Evolutionary conservation across 768 basidiomycete species (phyloP), one percentile per base, ranked within the genome.

Genomic region (Polyporus arcularius): DNA sequence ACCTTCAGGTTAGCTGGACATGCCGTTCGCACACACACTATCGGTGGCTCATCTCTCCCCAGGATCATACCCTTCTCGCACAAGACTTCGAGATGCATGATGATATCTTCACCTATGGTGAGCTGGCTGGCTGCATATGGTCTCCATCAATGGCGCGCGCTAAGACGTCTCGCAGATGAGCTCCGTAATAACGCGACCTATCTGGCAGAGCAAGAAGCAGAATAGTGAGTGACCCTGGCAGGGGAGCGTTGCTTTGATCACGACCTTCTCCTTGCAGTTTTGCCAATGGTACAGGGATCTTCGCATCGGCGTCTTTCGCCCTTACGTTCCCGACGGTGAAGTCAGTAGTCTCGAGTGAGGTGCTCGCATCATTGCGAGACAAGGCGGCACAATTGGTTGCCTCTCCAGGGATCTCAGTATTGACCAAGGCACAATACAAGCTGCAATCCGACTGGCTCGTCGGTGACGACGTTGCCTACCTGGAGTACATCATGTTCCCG

Each of bases 401-500:
- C 26, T 31, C 43, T 18, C 18, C 18, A 6, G 47, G 40, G 8
- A 9, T 52, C 12, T 46, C 57, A 4, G 38, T 35, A 7, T n/a
- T 40, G 31, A 45, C 49, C 32, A 42, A 38, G 45, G 40, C 30
- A 15, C 57, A 61, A 39, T 50, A 49, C 40, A 28, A 31, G 15
- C 41, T 61, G n/a, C 59, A 55, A 39, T 4, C 6, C 4, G 28
- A 35, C 2, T 61, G 59, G 59, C 30, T 61, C 8, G 4, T 18
- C 16, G 35, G 31, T n/a, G 14, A 31, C 30, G 47, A 28, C n/a
- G 18, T 50, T 12, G 53, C 46, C 3, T 18, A 49, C n/a, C 4
- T 47, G 15, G 59, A 61, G 54, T 41, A 40, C 16, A 49, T 59
- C 43, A 35, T 53, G 46, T 21, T 51, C 35, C 58, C 58, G n/a